Evolutionary conservation across 2,329 filamentous ascomycete species (phyloP), one percentile per base, ranked within the genome.

Genomic region (Ilyonectria destructans): DNA sequence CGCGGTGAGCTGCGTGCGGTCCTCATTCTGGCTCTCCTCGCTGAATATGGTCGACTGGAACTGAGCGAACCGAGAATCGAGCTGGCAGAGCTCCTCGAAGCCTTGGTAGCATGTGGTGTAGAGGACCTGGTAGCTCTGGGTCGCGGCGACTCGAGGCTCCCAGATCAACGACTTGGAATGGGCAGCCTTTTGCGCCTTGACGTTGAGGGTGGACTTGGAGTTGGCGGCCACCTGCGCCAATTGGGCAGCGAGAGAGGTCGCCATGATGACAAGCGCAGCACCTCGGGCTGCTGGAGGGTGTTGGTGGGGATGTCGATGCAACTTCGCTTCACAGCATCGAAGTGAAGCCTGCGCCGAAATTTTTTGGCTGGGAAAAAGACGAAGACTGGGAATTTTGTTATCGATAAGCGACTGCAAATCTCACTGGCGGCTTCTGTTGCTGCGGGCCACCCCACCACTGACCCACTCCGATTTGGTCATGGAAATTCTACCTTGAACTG

Each of bases 111-210:
- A 98, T 79, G 97, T 89, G 64, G 92, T 89, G 80, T 93, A 98
- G 66, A 99, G 88, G 5, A 92, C 93, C 78, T 97, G 93, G 81
- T 96, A 97, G 77, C 92, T 96, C 84, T 99, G 96, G 17, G 91
- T 91, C 6, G 93, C 92, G 58, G 96, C 96, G 74, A 96, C 87
- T 78, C 91, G 90, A 68, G 93, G 89, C 75, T 97, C 95, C 85
- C 97, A 99, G 67, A 99, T 93, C 69, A 99, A 85, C 60, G 96
- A 99, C 82, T 98, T 96, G 72, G 94, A 94, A 83, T 99, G 96
- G 70, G 94, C 91, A 69, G 93, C 90, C 82, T 95, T 96, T 84
- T 98, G 95, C 77, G 95, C 94, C 83, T 97, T 97, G 75, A 97
- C 88, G 80, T 98, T 94, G 77, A 98, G 89, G 74, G 96, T 92